Percentiles rank a stretch among this genome's conserved stretches.
Evolutionary conservation across 257 asterid species (phyloP).

Genomic region (Solanum pennellii): DNA sequence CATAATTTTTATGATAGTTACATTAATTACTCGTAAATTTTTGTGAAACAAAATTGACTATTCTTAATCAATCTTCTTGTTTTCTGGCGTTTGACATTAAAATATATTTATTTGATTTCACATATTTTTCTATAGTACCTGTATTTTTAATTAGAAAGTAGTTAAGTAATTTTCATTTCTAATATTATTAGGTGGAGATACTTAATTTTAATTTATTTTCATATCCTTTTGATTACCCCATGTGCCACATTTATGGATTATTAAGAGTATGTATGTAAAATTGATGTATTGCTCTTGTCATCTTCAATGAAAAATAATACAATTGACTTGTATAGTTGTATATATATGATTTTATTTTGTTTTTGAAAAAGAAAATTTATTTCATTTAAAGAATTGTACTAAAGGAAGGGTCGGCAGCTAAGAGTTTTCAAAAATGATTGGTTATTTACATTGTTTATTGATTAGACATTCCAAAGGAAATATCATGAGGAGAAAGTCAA

Average conservation of each 20-base stretch:
- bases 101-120: neutral
- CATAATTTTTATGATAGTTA: constrained; percentile 32
- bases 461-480: neutral
- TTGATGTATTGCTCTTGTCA: neutral
- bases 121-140: neutral
- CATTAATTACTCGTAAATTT: constrained; percentile 3
- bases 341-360: neutral
- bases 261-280: neutral
- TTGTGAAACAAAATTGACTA: neutral
- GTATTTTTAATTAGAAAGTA: neutral
- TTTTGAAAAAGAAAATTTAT: neutral
- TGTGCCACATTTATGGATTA: neutral
- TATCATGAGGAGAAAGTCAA: neutral
- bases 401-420: neutral
- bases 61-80: constrained; percentile 2
- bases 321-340: neutral
- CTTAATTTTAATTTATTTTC: neutral
- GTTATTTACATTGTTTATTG: neutral
- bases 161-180: neutral
- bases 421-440: neutral
- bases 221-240: neutral
- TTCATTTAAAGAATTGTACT: neutral
- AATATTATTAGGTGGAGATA: neutral
- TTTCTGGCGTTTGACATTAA: constrained; percentile 11
- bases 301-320: neutral